Conservation (phyloP, 495 filamentous ascomycete species). For the Xylaria cubensis region DNA sequence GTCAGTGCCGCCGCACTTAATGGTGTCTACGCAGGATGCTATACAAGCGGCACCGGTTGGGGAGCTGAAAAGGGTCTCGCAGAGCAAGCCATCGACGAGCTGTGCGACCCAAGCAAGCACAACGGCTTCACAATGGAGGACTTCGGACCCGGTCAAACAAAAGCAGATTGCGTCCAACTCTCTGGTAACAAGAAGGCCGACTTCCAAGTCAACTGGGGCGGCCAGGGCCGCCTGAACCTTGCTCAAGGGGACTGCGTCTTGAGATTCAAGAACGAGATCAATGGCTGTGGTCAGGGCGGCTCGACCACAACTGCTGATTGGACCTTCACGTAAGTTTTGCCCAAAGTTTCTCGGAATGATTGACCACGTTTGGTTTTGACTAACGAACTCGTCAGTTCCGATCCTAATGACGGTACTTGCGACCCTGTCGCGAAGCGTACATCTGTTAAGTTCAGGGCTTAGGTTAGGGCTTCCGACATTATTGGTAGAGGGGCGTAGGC, state of each 20-base stretch:
- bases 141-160: background rate
- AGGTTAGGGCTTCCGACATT: background rate
- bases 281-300: background rate
- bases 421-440: constrained; percentile 2
- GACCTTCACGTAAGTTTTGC: background rate
- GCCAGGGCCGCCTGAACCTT: background rate
- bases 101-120: background rate
- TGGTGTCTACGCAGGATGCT: background rate
- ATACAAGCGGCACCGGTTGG: background rate
- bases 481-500: background rate
- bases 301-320: background rate
- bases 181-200: constrained; percentile 10
- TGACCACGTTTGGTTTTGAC: background rate
- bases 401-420: background rate
- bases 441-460: background rate
- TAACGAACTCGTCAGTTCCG: background rate
- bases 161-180: background rate
- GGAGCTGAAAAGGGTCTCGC: constrained; percentile 4
- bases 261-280: background rate
- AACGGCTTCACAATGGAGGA: background rate
- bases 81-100: constrained; percentile 1
- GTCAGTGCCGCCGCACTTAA: background rate
- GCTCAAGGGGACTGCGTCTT: background rate
- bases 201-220: constrained; percentile 12
- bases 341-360: background rate